Conservation (phyloP, 805 yeast species). For the Wickerhamiella cacticola region DNA sequence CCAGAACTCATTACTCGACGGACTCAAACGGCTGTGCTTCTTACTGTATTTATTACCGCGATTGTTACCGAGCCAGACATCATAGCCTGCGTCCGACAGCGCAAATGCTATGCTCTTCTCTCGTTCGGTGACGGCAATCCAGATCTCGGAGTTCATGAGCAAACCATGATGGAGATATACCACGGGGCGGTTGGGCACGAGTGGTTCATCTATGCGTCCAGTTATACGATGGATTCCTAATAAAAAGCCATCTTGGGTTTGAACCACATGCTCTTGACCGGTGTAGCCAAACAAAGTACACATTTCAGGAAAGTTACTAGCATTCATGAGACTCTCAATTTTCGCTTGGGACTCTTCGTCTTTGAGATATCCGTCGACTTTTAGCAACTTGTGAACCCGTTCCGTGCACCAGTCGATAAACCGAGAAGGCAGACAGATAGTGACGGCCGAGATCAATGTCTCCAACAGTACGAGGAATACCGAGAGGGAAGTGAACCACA, state of each 20-base stretch:
- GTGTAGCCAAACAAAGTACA: conserved; percentile 55
- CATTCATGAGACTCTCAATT: conserved; percentile 14
- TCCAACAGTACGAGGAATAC: conserved; percentile 19
- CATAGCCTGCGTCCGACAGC: conserved; percentile 73
- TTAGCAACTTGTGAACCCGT: conserved; percentile 8
- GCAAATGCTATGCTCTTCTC: conserved; percentile 56
- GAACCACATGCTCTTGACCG: conserved; percentile 64
- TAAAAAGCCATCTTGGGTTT: conserved; percentile 65
- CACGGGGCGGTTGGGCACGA: conserved; percentile 30
- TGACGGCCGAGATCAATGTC: conserved; percentile 18
- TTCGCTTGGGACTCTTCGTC: conserved; percentile 2
- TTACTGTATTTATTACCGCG: conserved; percentile 87
- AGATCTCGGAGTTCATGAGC: conserved; percentile 75
- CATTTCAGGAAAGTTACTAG: conserved; percentile 43
- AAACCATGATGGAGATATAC: conserved; percentile 87
- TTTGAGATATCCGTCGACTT: conserved; percentile 15
- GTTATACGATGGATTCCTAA: conserved; percentile 60
- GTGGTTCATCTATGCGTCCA: conserved; percentile 15
- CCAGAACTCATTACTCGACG: conserved; percentile 55
- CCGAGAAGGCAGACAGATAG: conserved; percentile 19
- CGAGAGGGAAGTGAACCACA: conserved; percentile 13
- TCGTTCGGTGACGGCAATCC: conserved; percentile 45
- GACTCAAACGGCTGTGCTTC: conserved; percentile 46
- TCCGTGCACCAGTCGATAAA: conserved; percentile 17
- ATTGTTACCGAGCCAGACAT: conserved; percentile 90